phyloP scores from a whole-genome alignment of 2,329 filamentous ascomycete species.

The Verruconis gallopava region DNA sequence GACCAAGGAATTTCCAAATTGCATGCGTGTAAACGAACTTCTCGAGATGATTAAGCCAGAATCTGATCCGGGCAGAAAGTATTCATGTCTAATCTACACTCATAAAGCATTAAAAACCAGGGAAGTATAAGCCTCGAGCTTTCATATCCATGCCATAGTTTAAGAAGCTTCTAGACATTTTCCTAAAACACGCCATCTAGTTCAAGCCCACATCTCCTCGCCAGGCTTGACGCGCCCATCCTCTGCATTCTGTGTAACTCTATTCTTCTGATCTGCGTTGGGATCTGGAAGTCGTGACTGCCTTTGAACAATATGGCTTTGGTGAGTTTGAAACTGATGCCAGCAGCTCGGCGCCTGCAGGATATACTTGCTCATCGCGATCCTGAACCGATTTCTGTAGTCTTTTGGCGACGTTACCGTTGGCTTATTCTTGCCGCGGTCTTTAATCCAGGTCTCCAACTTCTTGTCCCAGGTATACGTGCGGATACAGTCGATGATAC shows the following conservation, averaged over 20 bases:
- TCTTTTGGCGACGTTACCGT: constrained; percentile 96
- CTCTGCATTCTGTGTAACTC: neutral
- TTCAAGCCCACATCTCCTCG: neutral
- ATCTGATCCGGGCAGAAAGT: too few relatives aligned
- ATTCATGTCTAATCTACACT: too few relatives aligned
- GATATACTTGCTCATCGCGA: constrained; percentile 89
- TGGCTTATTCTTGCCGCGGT: constrained; percentile 75
- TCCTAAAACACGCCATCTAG: too few relatives aligned
- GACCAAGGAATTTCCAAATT: too few relatives aligned
- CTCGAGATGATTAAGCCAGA: too few relatives aligned
- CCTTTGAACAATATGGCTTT: constrained; percentile 8
- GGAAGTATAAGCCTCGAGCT: too few relatives aligned
- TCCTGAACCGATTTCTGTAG: constrained; percentile 89
- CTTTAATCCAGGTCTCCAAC: constrained; percentile 99
- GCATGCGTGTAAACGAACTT: too few relatives aligned
- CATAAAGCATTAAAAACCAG: too few relatives aligned
- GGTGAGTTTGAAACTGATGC: constrained; percentile 46
- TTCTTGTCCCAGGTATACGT: constrained; percentile 99
- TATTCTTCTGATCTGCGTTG: neutral
- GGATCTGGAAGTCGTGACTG: neutral
- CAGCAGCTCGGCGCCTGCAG: constrained; percentile 63
- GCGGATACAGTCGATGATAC: constrained; percentile 95
- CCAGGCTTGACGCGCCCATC: neutral
- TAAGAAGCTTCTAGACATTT: too few relatives aligned
- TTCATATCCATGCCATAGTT: too few relatives aligned